Evolutionary conservation across 345 rosid genomes (phyloP), one percentile per base, ranked within the genome.

Genomic region (Ceriops zippeliana): DNA sequence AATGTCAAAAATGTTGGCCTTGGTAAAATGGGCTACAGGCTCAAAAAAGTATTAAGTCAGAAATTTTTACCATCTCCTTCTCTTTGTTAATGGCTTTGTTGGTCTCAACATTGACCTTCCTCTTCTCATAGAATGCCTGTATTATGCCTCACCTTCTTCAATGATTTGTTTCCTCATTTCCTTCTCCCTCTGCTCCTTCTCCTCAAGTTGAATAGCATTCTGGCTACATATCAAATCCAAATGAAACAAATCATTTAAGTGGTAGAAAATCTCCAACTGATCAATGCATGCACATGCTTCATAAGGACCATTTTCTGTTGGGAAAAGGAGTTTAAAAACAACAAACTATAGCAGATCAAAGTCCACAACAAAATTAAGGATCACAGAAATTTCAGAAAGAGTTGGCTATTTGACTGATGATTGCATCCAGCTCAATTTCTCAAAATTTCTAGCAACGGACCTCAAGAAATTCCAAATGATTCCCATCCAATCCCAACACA

Each of bases 141-240:
- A 68, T 64, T 77, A 77, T 56, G 64, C 74, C 24, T 77, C 76
- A 5, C 58, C 80, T 68, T 77, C 80, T 63, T 51, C 59, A 32
- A 77, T 77, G 22, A 77, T 72, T 67, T 77, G 76, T 16, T 58
- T 64, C 76, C 80, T 77, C 80, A 72, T 68, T 47, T 77, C 80
- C 67, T 77, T 77, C 67, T 77, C 80, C 32, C 60, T 68, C 73
- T 64, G 68, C 66, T 76, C 80, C 66, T 76, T 76, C 65, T 76
- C 80, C 66, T 76, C 80, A 19, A 76, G 76, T 27, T 47, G 69
- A 61, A 77, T 52, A 62, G 76, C 76, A 58, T 77, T 77, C 53
- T 68, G 73, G 37, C 80, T 77, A 63, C 27, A 31, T 58, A 53
- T 42, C 6, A 30, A 61, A 59, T 51, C 9, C 60, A 30, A 73